These are phyloP conservation scores for Kernera saxatilis DNA, from an alignment of 345 rosid genomes.

Conservation along the genomic window DNA sequence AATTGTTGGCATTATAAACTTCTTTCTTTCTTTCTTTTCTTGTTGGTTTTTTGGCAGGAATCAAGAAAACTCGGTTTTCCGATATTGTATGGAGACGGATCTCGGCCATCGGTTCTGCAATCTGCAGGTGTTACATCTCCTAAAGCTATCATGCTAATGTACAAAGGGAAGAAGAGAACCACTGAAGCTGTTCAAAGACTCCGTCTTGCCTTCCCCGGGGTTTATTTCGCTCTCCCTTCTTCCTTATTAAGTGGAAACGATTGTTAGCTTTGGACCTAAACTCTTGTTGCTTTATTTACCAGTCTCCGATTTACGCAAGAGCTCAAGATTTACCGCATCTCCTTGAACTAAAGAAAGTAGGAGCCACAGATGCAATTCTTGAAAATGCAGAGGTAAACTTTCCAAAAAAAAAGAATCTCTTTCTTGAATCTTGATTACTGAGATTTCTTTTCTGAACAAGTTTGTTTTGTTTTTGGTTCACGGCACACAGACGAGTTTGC, in stretches of 20 bases:
- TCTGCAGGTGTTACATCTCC: slow-evolving; percentile 88
- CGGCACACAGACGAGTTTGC: slow-evolving; percentile 74
- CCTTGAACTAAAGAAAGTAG: slow-evolving; percentile 84
- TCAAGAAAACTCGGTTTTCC: slow-evolving; percentile 86
- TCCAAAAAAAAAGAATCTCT: not conserved
- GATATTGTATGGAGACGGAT: slow-evolving; percentile 83
- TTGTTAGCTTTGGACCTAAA: not conserved
- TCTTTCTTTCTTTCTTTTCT: no score
- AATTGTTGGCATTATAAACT: not conserved
- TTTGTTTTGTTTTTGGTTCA: slow-evolving; percentile 3
- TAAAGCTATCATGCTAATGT: slow-evolving; percentile 91
- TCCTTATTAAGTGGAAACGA: not conserved
- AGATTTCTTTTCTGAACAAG: not conserved
- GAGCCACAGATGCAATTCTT: slow-evolving; percentile 86
- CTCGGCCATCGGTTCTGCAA: slow-evolving; percentile 74
- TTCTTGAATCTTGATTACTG: not conserved
- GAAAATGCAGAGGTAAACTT: slow-evolving; percentile 78
- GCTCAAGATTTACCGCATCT: slow-evolving; percentile 85
- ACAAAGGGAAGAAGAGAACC: slow-evolving; percentile 73
- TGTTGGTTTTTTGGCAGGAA: slow-evolving; percentile 36
- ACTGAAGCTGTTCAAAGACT: slow-evolving; percentile 85
- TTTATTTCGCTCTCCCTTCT: slow-evolving; percentile 29
- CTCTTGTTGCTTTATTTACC: slow-evolving; percentile 16
- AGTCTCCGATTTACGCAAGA: slow-evolving; percentile 87
- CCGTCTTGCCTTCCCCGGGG: slow-evolving; percentile 82